Evolutionary conservation across 2,329 filamentous ascomycete species (phyloP).

Genomic region (Fusarium acutatum): DNA sequence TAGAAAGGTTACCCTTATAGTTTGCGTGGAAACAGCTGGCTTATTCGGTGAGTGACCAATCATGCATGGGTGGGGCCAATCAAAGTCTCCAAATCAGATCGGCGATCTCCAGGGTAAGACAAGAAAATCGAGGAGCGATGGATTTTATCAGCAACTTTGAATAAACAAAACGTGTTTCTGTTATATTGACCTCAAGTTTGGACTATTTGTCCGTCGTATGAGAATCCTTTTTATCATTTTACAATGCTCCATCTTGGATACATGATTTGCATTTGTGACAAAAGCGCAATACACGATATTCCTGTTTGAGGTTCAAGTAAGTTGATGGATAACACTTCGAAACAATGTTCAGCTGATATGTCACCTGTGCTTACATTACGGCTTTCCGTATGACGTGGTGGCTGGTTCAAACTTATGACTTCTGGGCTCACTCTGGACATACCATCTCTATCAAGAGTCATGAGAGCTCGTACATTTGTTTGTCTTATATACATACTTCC

Average conservation of each 20-base stretch:
- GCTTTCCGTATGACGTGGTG: accelerated
- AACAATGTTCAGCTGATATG: too few species aligned
- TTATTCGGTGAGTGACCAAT: too few species aligned
- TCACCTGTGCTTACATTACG: too few species aligned
- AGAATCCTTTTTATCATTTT: too few species aligned
- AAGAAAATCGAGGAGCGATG: too few species aligned
- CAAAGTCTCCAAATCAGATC: background rate
- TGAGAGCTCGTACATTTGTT: accelerated
- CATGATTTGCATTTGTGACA: accelerated
- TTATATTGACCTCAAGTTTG: accelerated
- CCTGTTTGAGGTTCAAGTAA: too few species aligned
- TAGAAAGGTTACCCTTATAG: background rate
- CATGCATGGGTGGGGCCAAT: too few species aligned
- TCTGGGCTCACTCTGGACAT: accelerated
- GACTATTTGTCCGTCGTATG: too few species aligned
- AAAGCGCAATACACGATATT: accelerated
- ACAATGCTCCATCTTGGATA: background rate
- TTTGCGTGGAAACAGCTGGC: background rate
- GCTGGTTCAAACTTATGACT: accelerated
- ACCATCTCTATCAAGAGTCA: accelerated
- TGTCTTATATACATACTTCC: background rate
- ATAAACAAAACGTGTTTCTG: background rate
- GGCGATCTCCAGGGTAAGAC: background rate
- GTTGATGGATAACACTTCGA: too few species aligned
- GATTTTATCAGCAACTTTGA: too few species aligned